Evolutionary conservation across 169 alveolate genomes (phyloP).

Genomic region (Plasmodium vivax): DNA sequence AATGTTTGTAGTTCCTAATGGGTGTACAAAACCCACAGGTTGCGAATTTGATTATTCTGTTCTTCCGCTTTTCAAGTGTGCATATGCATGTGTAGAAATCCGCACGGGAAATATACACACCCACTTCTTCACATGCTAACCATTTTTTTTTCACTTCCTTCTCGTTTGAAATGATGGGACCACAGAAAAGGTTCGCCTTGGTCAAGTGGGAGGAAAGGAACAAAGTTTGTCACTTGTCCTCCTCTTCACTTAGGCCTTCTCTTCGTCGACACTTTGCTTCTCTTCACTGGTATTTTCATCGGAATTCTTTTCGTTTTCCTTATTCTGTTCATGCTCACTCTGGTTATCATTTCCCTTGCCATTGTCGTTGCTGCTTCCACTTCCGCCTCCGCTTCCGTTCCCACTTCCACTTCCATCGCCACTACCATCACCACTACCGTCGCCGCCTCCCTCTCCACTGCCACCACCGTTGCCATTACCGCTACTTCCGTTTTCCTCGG

Average conservation of each 20-base stretch:
- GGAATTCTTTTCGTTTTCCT: conserved; percentile 2
- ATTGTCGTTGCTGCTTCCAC: conserved; percentile 1
- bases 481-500: background rate
- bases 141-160: background rate
- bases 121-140: background rate
- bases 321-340: background rate
- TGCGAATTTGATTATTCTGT: background rate
- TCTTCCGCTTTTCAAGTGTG: background rate
- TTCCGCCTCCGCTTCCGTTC: background rate
- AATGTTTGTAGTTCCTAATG: background rate
- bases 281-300: conserved; percentile 9
- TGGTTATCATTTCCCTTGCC: background rate
- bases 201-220: background rate
- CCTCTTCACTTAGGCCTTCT: background rate
- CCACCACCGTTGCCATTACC: background rate
- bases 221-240: background rate
- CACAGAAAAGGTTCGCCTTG: background rate
- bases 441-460: background rate
- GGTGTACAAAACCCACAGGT: background rate
- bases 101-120: background rate
- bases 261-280: conserved; percentile 9
- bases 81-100: background rate
- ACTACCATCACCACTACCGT: background rate
- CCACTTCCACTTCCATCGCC: background rate
- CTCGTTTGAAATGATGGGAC: background rate